Evolutionary conservation across 2,329 filamentous ascomycete species (phyloP).

Genomic region (Talaromyces amestolkiae): DNA sequence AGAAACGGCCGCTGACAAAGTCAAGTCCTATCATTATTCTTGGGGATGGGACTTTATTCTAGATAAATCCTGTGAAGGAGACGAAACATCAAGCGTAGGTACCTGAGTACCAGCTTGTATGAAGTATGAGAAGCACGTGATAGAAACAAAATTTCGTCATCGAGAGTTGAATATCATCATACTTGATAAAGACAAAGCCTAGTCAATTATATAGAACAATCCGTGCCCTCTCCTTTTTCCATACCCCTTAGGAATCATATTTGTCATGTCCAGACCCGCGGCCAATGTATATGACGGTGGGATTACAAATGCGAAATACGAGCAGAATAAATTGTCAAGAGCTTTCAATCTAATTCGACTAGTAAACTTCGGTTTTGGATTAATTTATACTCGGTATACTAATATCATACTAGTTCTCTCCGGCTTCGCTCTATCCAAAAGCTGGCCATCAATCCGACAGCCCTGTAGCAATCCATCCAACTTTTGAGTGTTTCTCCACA

Average conservation of each 20-base stretch:
- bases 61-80: not conserved
- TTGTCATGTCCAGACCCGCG: not conserved
- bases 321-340: no score
- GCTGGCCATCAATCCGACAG: not conserved
- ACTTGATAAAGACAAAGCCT: not conserved
- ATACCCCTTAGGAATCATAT: not conserved
- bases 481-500: not conserved
- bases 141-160: not conserved
- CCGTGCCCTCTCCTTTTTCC: not conserved
- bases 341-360: no score
- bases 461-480: not conserved
- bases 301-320: no score
- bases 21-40: slow-evolving; percentile 41
- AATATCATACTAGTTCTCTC: not conserved
- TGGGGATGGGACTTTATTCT: slow-evolving; percentile 43
- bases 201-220: not conserved
- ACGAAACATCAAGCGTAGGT: not conserved
- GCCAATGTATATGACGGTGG: no score
- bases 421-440: not conserved
- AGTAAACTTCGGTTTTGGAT: no score
- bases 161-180: not conserved
- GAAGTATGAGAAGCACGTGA: not conserved
- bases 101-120: not conserved
- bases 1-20: slow-evolving; percentile 32
- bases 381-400: no score